Evolutionary conservation across 139 green algal genomes (phyloP).

Genomic region (Chlamydomonas incerta): DNA sequence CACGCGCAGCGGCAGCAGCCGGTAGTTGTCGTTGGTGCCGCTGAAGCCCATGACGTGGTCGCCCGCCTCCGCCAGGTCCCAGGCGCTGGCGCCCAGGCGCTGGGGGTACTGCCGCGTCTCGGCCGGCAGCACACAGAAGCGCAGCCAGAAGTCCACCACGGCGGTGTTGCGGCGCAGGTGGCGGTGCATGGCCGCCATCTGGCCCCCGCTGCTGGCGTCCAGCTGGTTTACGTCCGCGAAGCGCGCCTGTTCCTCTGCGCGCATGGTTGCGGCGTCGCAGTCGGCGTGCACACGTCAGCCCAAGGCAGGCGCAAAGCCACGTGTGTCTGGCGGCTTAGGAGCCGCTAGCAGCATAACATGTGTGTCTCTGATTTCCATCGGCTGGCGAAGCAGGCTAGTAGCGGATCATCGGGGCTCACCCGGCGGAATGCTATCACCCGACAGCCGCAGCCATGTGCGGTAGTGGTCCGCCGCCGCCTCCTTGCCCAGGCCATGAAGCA

Average conservation of each 20-base stretch:
- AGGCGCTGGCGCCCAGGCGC: constrained; percentile 61
- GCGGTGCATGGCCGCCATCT: constrained; percentile 50
- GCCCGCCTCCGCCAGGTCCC: constrained; percentile 62
- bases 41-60: constrained; percentile 54
- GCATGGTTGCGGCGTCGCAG: not conserved
- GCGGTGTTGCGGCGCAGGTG: constrained; percentile 67
- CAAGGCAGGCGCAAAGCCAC: too few species aligned
- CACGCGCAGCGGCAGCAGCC: constrained; percentile 69
- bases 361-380: too few species aligned
- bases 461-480: constrained; percentile 56
- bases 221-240: constrained; percentile 58
- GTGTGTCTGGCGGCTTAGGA: too few species aligned
- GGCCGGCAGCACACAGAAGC: constrained; percentile 49
- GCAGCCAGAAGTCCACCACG: constrained; percentile 67
- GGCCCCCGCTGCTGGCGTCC: constrained; percentile 56
- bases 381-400: too few species aligned
- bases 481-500: constrained; percentile 28
- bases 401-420: too few species aligned
- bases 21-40: constrained; percentile 75
- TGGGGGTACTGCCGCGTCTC: constrained; percentile 62
- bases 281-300: not conserved
- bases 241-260: constrained; percentile 29
- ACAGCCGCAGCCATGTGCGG: constrained; percentile 51
- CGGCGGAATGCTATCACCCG: not conserved
- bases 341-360: too few species aligned